phyloP scores from a whole-genome alignment of 352 stramenopile genomes.

The Globisporangium nagaii region DNA sequence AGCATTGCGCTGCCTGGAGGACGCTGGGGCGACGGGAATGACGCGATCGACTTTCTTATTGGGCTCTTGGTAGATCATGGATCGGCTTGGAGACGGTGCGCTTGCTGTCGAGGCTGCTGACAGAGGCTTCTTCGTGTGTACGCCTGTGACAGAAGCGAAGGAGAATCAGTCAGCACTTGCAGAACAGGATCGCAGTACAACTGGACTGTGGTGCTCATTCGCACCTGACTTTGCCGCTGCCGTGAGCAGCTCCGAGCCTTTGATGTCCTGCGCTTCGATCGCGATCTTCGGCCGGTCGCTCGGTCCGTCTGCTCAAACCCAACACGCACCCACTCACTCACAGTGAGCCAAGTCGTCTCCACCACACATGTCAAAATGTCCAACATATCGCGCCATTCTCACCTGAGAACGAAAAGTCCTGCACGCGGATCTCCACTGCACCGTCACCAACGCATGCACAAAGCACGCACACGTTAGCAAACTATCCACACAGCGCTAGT shows the following conservation, averaged over 20 bases:
- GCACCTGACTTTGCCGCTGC: not conserved
- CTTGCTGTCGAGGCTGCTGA: not conserved
- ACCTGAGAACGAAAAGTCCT: slow-evolving; percentile 69
- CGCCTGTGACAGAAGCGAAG: too few relatives aligned
- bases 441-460: slow-evolving; percentile 7
- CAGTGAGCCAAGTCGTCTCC: not conserved
- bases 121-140: not conserved
- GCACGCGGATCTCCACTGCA: slow-evolving; percentile 53
- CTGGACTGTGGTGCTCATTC: too few relatives aligned
- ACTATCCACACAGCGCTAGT: not conserved
- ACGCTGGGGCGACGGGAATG: not conserved
- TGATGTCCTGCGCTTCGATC: slow-evolving; percentile 56
- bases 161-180: too few relatives aligned
- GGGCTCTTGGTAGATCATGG: slow-evolving; percentile 1
- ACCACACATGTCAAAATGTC: too few relatives aligned
- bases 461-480: not conserved
- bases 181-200: too few relatives aligned
- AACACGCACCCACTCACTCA: not conserved
- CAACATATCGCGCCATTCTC: slow-evolving; percentile 3
- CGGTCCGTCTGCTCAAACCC: slow-evolving; percentile 23
- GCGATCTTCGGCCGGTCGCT: slow-evolving; percentile 34
- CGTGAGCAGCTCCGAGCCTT: slow-evolving; percentile 32
- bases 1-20: not conserved
- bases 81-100: not conserved
- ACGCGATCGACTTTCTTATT: not conserved